Base-by-base conservation (phyloP, 352 stramenopile genomes). In the Phytopythium cucurbitacearum region DNA sequence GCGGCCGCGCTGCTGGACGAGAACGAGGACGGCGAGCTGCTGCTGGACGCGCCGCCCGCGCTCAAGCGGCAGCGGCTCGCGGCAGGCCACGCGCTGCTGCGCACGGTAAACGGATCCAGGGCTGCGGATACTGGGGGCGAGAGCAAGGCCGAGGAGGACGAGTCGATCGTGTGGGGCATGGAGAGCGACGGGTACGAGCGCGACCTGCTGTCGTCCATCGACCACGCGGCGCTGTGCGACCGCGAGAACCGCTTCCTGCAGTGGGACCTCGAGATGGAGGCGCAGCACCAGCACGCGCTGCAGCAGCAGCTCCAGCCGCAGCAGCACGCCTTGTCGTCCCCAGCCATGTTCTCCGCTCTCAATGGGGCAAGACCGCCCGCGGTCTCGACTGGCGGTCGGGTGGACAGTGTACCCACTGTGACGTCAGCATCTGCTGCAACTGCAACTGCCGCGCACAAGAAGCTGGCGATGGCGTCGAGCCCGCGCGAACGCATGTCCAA, bases 161-260 rank as follows among this genome's bases (percentile, higher is more conserved):
- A 83, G 21, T 64, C 64, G 15, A 82, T 74, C 42, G 69, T 91
- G 11, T 91, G 80, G 80, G 80, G 80, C 16, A 80, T 87, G 70
- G 80, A 85, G 40, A 80, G 73, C 40, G 77, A 89, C 48, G 69
- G 67, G 45, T 86, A 87, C 33, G 69, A 88, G 63, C 77, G 86
- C 41, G 77, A 88, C 38, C 53, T 91, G 47, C 69, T 91, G 5
- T 76, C 73, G 9, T 89, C 76, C 3, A 92, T 92, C 51, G 82
- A 92, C 50, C 82, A 90, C 49, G 73, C 77, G 11, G 80, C 89
- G 43, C 63, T 92, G 35, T 92, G 82, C 45, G 82, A 92, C 57
- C 80, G 80, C 21, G 78, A 90, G 57, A 92, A 92, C 57, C 77
- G 82, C 2, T 92, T 92, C 50, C 51, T 89, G 48, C 75, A 87